These are phyloP conservation scores for Tirmania nivea DNA, from an alignment of 495 filamentous ascomycete species.

Conservation along the genomic window DNA sequence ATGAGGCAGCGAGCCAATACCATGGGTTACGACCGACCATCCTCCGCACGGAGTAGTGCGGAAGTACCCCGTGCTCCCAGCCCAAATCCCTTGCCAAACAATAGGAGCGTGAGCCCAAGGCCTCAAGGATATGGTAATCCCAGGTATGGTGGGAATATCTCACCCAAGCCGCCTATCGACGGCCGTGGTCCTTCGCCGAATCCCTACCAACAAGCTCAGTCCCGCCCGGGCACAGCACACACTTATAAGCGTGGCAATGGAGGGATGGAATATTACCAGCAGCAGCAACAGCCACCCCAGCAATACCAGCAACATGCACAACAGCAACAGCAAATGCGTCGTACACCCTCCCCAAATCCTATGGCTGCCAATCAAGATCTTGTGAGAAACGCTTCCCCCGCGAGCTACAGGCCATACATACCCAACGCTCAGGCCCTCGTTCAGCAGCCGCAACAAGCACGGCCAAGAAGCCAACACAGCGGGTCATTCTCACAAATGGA, in stretches of 20 bases:
- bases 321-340: background rate
- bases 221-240: background rate
- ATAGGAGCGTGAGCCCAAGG: conserved; percentile 34
- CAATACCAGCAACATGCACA: background rate
- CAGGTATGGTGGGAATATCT: conserved; percentile 3
- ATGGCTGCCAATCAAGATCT: background rate
- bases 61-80: conserved; percentile 18
- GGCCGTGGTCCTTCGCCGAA: background rate
- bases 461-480: background rate
- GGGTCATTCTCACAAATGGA: background rate
- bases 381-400: background rate
- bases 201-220: conserved; percentile 9
- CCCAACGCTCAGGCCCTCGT: background rate
- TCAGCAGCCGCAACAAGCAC: background rate
- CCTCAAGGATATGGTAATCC: conserved; percentile 21
- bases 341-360: background rate
- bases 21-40: conserved; percentile 10
- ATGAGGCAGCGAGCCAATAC: conserved; percentile 11
- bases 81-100: conserved; percentile 24
- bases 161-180: background rate
- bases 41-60: conserved; percentile 20
- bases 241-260: conserved; percentile 8
- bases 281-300: background rate
- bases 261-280: too few species aligned
- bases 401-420: background rate